A percentile compares a stretch with the other conserved stretches of the same genome.
phyloP scores from a whole-genome alignment of 305 asterid genomes.

The Solanum chacoense region DNA sequence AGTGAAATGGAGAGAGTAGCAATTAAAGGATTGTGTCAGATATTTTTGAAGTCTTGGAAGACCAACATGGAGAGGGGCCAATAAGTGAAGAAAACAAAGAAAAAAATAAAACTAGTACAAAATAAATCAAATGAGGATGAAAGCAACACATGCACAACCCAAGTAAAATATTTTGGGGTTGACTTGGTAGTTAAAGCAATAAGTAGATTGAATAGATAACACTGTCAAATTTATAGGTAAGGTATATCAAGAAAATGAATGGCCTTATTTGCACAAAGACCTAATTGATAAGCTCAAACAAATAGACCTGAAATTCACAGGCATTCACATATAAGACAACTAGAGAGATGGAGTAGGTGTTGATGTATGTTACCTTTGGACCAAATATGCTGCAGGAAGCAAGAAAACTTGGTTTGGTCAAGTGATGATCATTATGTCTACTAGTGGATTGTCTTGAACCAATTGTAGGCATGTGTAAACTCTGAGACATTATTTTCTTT shows the following conservation, averaged over 20 bases:
- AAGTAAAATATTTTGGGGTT: background rate
- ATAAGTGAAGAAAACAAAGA: background rate
- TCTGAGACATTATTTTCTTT: conserved; percentile 75
- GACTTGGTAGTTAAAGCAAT: background rate
- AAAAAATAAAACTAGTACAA: background rate
- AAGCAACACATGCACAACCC: background rate
- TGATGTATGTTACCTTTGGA: conserved; percentile 43
- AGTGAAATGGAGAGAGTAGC: background rate
- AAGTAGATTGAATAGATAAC: background rate
- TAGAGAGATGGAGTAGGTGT: background rate
- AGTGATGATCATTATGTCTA: background rate
- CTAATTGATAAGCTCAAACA: background rate
- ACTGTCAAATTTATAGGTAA: background rate
- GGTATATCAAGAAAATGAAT: background rate
- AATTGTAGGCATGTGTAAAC: conserved; percentile 43
- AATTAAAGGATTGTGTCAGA: background rate
- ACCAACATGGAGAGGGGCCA: background rate
- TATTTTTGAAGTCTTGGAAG: background rate
- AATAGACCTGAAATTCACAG: background rate
- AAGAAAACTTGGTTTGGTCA: conserved; percentile 44
- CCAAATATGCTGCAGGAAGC: conserved; percentile 90
- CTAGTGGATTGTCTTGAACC: conserved; percentile 17
- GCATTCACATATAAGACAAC: background rate
- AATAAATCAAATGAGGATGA: background rate
- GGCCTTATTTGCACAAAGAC: background rate